Conservation (phyloP, 371 early-diverging fungal species). For the Syncephalis plumigaleata region DNA sequence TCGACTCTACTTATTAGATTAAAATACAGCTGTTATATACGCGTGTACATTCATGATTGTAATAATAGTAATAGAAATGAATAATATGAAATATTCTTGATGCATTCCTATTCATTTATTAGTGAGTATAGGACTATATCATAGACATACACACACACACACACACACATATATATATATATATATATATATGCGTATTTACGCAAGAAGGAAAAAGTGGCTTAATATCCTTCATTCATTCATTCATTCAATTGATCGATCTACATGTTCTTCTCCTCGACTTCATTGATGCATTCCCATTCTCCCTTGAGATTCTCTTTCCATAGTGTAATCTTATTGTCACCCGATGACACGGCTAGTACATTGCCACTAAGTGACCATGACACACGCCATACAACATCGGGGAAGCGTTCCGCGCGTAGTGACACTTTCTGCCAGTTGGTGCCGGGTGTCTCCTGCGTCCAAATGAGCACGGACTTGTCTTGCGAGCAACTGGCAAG, state of each 20-base stretch:
- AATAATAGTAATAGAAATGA: too few species aligned
- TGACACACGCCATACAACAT: slow-evolving; percentile 94
- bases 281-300: slow-evolving; percentile 68
- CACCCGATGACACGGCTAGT: slow-evolving; percentile 88
- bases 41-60: too few species aligned
- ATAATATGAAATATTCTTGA: too few species aligned
- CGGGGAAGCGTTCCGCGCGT: slow-evolving; percentile 67
- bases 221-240: too few species aligned
- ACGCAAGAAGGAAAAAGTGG: too few species aligned
- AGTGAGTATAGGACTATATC: too few species aligned
- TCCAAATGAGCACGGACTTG: slow-evolving; percentile 91
- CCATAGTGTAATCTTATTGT: slow-evolving; percentile 92
- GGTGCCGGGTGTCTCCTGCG: slow-evolving; percentile 50
- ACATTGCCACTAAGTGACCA: slow-evolving; percentile 92
- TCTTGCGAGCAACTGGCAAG: slow-evolving; percentile 94
- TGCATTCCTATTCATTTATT: too few species aligned
- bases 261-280: slow-evolving; percentile 31
- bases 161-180: too few species aligned
- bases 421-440: slow-evolving; percentile 61
- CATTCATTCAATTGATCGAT: too few species aligned
- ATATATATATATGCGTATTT: too few species aligned
- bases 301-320: slow-evolving; percentile 84
- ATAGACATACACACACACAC: too few species aligned
- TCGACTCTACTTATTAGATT: slow-evolving; percentile 60
- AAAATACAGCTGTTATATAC: too few species aligned